Evolutionary conservation across 176 grass and related monocot genomes (phyloP), one percentile per base, ranked within the genome.

Genomic region (Bromus sterilis): DNA sequence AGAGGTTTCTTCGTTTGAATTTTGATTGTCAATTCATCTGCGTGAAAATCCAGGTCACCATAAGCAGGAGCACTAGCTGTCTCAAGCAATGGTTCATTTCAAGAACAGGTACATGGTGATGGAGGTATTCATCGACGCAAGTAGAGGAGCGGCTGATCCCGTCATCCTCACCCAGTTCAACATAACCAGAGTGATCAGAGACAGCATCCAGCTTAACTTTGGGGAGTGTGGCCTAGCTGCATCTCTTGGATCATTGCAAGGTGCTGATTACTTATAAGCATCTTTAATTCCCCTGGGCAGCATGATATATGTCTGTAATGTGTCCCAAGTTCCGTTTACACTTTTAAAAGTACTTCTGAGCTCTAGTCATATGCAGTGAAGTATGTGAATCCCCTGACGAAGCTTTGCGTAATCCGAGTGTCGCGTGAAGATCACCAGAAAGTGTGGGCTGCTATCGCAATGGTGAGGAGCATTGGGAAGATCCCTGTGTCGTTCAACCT

Each of bases 51-150:
- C 24, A 77, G 56, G 56, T 4, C 24, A 0, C 51, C 0, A 24
- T 36, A 56, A 37, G 4, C 15, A 28, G 35, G 36, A 82, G 62
- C 6, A 18, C 37, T n/a, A 78, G 37, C 13, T 28, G 1, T 39
- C 10, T 33, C 16, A 29, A 5, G 3, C 66, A 13, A 94, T 97
- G 94, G 91, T 94, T 58, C 94, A 97, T 53, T 97, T 97, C 76
- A 94, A 97, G 71, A 97, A 94, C 35, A 87, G 94, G 60, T 97
- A 97, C 59, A 78, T 92, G 89, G 82, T 92, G 41, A 83, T 97
- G 94, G 94, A 97, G 49, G 83, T 87, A 4, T 90, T 97, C 41
- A 65, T 97, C 10, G 80, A 92, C 39, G 66, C 67, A 14, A 60
- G 75, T 49, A 84, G 34, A 43, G 80, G 78, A 24, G 80, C 76